These are phyloP conservation scores for Monilinia fructicola DNA, from an alignment of 2,329 filamentous ascomycete genomes.

Conservation along the genomic window DNA sequence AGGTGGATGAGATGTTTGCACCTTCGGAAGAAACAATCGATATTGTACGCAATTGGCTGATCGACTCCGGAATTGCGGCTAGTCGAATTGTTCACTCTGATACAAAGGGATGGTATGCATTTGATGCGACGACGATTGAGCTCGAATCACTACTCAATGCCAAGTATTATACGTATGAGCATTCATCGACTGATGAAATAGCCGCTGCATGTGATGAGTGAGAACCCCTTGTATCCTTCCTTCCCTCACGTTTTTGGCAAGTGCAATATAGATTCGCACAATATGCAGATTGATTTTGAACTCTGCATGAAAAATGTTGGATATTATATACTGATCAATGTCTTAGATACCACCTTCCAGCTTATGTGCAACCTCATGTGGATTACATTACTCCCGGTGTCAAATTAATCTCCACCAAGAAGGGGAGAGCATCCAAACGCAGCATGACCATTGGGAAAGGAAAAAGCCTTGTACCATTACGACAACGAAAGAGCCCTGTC, in stretches of 20 bases:
- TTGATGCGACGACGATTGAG: constrained; percentile 41
- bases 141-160: constrained; percentile 42
- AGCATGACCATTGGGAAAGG: background rate
- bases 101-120: constrained; percentile 41
- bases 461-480: constrained; percentile 7
- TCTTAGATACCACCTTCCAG: constrained; percentile 44
- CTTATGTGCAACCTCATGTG: constrained; percentile 44
- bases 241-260: background rate
- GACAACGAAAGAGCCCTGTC: background rate
- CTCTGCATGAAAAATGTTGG: no score
- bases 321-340: background rate
- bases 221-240: constrained; percentile 15
- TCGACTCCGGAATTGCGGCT: constrained; percentile 38
- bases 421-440: constrained; percentile 15
- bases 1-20: constrained; percentile 41
- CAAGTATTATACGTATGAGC: constrained; percentile 42
- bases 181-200: constrained; percentile 34
- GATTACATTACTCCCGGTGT: constrained; percentile 40
- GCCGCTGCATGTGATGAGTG: constrained; percentile 42
- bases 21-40: constrained; percentile 40
- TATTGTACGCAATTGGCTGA: constrained; percentile 41
- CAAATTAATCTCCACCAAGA: constrained; percentile 47
- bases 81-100: constrained; percentile 41
- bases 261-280: background rate
- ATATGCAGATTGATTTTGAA: background rate